A percentile compares a stretch with the other conserved stretches of the same genome.
phyloP scores from a whole-genome alignment of 2,329 filamentous ascomycete genomes.

The Scortechinia acanthostroma region DNA sequence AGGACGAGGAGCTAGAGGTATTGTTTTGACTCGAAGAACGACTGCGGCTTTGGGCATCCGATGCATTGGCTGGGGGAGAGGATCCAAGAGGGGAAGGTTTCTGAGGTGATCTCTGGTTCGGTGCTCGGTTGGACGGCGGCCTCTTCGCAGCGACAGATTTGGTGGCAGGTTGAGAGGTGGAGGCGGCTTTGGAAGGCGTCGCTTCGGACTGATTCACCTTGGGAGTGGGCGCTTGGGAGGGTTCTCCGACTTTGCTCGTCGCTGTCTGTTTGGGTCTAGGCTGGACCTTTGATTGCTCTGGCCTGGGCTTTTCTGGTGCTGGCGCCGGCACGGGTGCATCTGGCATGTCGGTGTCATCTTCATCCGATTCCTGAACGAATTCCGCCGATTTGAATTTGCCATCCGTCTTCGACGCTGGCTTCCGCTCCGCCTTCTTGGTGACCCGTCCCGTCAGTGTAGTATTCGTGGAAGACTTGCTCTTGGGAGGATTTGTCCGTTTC shows the following conservation, averaged over 20 bases:
- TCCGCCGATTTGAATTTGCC: slow-evolving; percentile 42
- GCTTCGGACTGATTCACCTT: neutral
- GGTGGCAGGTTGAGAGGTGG: slow-evolving; percentile 7
- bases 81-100: slow-evolving; percentile 56
- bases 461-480: slow-evolving; percentile 22
- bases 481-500: slow-evolving; percentile 13
- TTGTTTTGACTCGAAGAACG: slow-evolving; percentile 23
- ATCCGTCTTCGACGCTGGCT: slow-evolving; percentile 27
- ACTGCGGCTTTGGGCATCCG: slow-evolving; percentile 38
- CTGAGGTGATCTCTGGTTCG: slow-evolving; percentile 45
- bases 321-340: slow-evolving; percentile 12
- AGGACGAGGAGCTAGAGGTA: slow-evolving; percentile 33
- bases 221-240: neutral
- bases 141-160: slow-evolving; percentile 23
- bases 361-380: slow-evolving; percentile 40
- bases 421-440: slow-evolving; percentile 36
- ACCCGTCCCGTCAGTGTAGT: slow-evolving; percentile 24
- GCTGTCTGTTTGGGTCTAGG: neutral
- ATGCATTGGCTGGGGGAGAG: slow-evolving; percentile 52
- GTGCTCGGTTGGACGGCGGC: slow-evolving; percentile 22
- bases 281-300: neutral
- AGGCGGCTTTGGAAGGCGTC: neutral
- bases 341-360: slow-evolving; percentile 31
- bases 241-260: neutral
- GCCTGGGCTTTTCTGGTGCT: neutral